Conservation (phyloP, 768 basidiomycete species). For the Podaxis sp. region DNA sequence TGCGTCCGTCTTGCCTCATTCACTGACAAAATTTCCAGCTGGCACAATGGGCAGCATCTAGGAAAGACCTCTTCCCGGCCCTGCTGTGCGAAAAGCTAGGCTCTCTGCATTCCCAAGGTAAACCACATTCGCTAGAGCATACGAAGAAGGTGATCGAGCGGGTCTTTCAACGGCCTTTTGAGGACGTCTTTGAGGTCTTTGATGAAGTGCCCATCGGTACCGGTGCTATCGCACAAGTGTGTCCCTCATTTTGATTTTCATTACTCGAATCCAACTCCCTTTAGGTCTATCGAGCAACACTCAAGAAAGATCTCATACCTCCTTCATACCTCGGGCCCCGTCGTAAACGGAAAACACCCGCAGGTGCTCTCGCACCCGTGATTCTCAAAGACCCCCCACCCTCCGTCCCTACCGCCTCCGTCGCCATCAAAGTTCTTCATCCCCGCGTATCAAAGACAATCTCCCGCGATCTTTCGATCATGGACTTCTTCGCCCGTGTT, state of each 20-base stretch:
- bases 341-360: constrained; percentile 49
- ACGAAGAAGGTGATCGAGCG: constrained; percentile 80
- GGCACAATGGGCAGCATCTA: constrained; percentile 97
- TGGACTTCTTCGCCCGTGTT: constrained; percentile 85
- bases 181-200: constrained; percentile 90
- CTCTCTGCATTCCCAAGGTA: constrained; percentile 84
- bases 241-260: constrained; percentile 13
- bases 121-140: constrained; percentile 75
- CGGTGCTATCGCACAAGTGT: constrained; percentile 94
- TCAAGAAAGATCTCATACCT: constrained; percentile 83
- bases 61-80: constrained; percentile 90
- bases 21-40: constrained; percentile 49
- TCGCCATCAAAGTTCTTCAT: constrained; percentile 96
- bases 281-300: constrained; percentile 86
- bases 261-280: constrained; percentile 1
- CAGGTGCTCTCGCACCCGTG: constrained; percentile 46
- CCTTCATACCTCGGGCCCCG: constrained; percentile 81
- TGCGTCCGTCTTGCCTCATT: constrained; percentile 8
- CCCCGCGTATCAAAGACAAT: constrained; percentile 84
- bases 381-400: constrained; percentile 67
- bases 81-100: constrained; percentile 83
- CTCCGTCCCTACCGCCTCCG: constrained; percentile 77
- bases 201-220: constrained; percentile 88
- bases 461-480: constrained; percentile 87
- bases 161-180: constrained; percentile 82